A percentile compares a stretch with the other conserved stretches of the same genome.
phyloP scores from a whole-genome alignment of 257 asterid genomes.

The Solanum corneliomulleri region DNA sequence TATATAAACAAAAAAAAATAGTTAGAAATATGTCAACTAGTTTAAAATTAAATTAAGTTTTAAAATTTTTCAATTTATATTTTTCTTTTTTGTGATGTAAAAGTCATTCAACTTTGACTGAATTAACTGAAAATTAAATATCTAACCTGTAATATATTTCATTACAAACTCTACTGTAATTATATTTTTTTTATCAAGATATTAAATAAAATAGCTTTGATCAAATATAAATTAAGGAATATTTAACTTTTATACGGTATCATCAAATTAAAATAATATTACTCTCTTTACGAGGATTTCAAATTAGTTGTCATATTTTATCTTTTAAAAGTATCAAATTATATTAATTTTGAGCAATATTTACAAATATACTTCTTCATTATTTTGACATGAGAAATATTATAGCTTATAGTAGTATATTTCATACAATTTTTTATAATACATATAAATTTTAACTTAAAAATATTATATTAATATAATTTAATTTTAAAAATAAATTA shows the following conservation, averaged over 20 bases:
- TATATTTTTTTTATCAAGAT: background rate
- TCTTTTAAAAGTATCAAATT: background rate
- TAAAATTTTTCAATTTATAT: background rate
- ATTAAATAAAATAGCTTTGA: background rate
- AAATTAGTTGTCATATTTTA: background rate
- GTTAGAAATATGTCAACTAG: background rate
- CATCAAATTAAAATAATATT: background rate
- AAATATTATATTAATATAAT: background rate
- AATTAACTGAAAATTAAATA: too few relatives aligned
- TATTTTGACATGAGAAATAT: background rate
- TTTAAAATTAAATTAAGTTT: background rate
- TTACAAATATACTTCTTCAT: background rate
- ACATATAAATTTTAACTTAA: background rate
- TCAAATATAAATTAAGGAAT: background rate
- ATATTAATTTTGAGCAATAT: background rate
- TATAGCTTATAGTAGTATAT: background rate
- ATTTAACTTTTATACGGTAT: background rate
- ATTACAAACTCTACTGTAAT: background rate
- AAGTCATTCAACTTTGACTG: background rate
- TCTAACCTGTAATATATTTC: too few relatives aligned
- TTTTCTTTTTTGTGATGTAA: background rate
- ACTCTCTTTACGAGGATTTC: background rate
- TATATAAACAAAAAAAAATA: background rate
- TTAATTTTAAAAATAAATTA: background rate
- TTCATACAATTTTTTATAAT: background rate